Evolutionary conservation across 1,284 basidiomycete species (phyloP), one percentile per base, ranked within the genome.

Genomic region (Papiliotrema fonsecae): DNA sequence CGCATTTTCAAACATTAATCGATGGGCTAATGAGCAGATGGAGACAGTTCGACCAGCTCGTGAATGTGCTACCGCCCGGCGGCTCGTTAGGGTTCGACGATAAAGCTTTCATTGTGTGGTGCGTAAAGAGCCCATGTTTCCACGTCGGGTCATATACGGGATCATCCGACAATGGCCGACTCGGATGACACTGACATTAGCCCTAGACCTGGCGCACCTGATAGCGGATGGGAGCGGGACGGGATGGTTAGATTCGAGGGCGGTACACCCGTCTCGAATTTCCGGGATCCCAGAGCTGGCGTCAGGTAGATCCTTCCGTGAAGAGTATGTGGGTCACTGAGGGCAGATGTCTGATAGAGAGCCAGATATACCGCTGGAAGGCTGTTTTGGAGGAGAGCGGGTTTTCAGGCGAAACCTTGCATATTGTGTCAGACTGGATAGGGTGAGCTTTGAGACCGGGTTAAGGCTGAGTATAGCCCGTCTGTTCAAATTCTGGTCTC

Each of bases 61-160:
- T 44, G 11, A 22, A 31, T 4, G 21, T 44, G 11, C 31, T 44
- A 18, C 27, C 42, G 5, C 42, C 42, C 3, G 42, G 42, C 4
- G 42, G 42, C 11, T 44, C 42, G n/a, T 22, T 44, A 4, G 42
- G 42, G 5, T 11, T 44, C 16, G 42, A 44, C 42, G 42, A 44
- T 22, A 44, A 44, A 22, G 19, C 31, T 11, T 44, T 44, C 19
- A 9, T 30, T 9, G 16, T 44, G 11, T 4, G 4, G 42, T 44
- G 42, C 31, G 42, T 34, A 13, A 13, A 13, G 24, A 22, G 24
- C 18, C 19, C 19, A 9, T 19, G 10, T 19, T 10, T n/a, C 30
- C 30, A 32, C n/a, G 10, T 32, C n/a, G 9, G 30, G n/a, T 10
- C 30, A n/a, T 32, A 32, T 11, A 22, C 40, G 4, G 25, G 10